Percentiles rank a stretch among this genome's conserved stretches.
Evolutionary conservation across 2,329 filamentous ascomycete species (phyloP).

Genomic region (Cladosporium sp.): DNA sequence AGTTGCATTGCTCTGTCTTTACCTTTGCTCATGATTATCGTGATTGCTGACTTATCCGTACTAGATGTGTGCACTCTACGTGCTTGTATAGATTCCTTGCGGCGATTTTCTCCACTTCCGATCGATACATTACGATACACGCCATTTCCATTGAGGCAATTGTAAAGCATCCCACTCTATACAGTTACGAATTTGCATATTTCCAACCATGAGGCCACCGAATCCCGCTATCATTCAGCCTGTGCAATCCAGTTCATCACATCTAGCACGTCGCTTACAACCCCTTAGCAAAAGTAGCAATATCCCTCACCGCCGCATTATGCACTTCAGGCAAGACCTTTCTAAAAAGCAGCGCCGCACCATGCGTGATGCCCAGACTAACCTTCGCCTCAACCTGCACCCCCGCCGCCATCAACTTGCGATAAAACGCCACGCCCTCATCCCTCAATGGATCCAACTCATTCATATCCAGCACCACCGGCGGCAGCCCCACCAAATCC

Average conservation of each 20-base stretch:
- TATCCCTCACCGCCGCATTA: conserved; percentile 19
- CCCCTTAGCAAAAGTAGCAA: conserved; percentile 25
- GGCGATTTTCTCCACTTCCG: too few species aligned
- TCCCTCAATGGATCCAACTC: conserved; percentile 30
- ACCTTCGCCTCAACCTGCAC: conserved; percentile 23
- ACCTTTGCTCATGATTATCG: conserved; percentile 4
- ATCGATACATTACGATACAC: too few species aligned
- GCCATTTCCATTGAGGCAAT: too few species aligned
- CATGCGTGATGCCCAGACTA: conserved; percentile 26
- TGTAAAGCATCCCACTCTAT: too few species aligned
- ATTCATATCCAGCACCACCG: conserved; percentile 25
- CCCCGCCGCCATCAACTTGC: conserved; percentile 25
- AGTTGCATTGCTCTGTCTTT: conserved; percentile 13
- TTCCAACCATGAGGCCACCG: too few species aligned
- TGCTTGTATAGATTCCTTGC: conserved; percentile 42
- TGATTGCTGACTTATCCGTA: conserved; percentile 4
- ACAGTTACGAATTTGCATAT: too few species aligned
- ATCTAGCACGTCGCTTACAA: not conserved
- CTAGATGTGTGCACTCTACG: conserved; percentile 58
- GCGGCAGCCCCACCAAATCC: conserved; percentile 28
- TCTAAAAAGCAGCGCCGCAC: conserved; percentile 21
- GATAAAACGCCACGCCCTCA: conserved; percentile 27
- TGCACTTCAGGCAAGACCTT: conserved; percentile 25
- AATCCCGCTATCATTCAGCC: too few species aligned
- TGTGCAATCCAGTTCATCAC: too few species aligned